These are phyloP conservation scores for Ophiorrhiza pumila DNA, from an alignment of 257 asterid genomes.

Conservation along the genomic window DNA sequence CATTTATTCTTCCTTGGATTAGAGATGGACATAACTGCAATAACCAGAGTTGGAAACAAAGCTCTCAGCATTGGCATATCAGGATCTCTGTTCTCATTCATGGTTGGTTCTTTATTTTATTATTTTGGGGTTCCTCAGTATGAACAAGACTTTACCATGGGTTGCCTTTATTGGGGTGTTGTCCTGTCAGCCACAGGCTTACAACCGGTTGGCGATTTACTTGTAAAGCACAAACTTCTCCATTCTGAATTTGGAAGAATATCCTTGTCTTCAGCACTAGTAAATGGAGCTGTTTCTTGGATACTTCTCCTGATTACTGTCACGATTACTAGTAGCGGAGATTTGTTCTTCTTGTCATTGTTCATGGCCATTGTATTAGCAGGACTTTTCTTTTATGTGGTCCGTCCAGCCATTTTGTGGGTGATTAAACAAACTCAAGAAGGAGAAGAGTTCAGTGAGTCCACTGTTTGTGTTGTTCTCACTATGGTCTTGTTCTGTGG, in stretches of 20 bases:
- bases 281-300: slow-evolving; percentile 22
- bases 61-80: slow-evolving; percentile 24
- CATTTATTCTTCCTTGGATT: slow-evolving; percentile 25
- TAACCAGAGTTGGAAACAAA: slow-evolving; percentile 18
- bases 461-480: slow-evolving; percentile 18
- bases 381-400: slow-evolving; percentile 1
- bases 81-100: slow-evolving; percentile 25
- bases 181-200: slow-evolving; percentile 30
- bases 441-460: slow-evolving; percentile 25
- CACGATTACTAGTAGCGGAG: slow-evolving; percentile 9
- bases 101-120: slow-evolving; percentile 13
- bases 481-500: slow-evolving; percentile 28
- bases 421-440: slow-evolving; percentile 18
- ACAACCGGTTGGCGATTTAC: slow-evolving; percentile 19
- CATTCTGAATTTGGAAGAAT: slow-evolving; percentile 28
- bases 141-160: slow-evolving; percentile 4
- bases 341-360: slow-evolving; percentile 6
- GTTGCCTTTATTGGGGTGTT: slow-evolving; percentile 25
- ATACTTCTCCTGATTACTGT: slow-evolving; percentile 13
- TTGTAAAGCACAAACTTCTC: slow-evolving; percentile 22
- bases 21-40: slow-evolving; percentile 26
- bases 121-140: not conserved
- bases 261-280: slow-evolving; percentile 25
- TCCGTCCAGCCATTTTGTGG: slow-evolving; percentile 25
- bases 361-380: slow-evolving; percentile 3